phyloP scores from a whole-genome alignment of 2,329 filamentous ascomycete genomes.

The Pseudopithomyces chartarum region DNA sequence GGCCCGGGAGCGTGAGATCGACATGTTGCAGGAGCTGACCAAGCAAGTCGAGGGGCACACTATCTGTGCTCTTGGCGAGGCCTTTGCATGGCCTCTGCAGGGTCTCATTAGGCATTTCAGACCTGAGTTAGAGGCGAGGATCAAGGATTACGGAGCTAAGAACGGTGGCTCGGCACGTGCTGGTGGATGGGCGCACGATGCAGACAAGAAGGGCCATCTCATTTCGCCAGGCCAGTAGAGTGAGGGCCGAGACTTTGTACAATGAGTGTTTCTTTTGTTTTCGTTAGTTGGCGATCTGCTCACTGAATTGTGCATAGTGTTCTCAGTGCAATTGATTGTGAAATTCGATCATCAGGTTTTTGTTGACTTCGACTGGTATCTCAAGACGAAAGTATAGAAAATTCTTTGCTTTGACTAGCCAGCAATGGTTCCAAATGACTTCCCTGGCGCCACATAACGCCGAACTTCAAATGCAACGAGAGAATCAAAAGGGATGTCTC shows the following conservation, averaged over 20 bases:
- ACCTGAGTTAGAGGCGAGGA: constrained; percentile 90
- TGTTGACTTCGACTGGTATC: constrained; percentile 15
- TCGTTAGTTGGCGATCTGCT: constrained; percentile 21
- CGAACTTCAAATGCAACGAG: background rate
- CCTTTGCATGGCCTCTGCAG: constrained; percentile 98
- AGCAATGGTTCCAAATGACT: background rate
- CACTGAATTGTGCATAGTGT: constrained; percentile 44
- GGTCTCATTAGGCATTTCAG: constrained; percentile 98
- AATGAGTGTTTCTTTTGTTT: constrained; percentile 38
- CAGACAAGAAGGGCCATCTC: constrained; percentile 77
- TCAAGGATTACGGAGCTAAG: constrained; percentile 77
- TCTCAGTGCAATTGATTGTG: constrained; percentile 28
- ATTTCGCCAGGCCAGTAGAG: constrained; percentile 85
- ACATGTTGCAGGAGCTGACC: constrained; percentile 98
- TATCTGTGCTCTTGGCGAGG: constrained; percentile 96
- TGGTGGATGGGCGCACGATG: constrained; percentile 83
- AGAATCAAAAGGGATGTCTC: background rate
- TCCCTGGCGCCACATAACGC: background rate
- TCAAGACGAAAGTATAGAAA: background rate
- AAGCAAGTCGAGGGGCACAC: constrained; percentile 99
- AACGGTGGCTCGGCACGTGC: constrained; percentile 76
- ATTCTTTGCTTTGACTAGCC: background rate
- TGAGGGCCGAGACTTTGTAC: constrained; percentile 27
- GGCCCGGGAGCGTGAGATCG: constrained; percentile 89
- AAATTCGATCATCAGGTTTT: background rate